phyloP scores from a whole-genome alignment of 2,329 filamentous ascomycete species.

The Penicillium crustosum region DNA sequence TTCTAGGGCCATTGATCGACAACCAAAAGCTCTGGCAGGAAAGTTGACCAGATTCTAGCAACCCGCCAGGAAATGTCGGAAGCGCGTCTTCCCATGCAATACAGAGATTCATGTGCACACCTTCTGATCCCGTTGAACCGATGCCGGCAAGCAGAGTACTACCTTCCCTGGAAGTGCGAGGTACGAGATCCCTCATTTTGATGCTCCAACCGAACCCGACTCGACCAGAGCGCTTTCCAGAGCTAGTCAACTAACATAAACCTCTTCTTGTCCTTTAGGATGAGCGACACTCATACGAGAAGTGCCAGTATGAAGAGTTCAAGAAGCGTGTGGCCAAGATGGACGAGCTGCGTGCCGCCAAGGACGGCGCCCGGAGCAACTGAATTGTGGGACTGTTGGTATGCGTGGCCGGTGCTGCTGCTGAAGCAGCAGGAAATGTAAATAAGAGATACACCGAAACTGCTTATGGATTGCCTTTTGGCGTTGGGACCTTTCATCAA shows the following conservation, averaged over 20 bases:
- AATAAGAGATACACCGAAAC: slow-evolving; percentile 39
- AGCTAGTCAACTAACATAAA: slow-evolving; percentile 4
- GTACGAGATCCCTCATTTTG: slow-evolving; percentile 54
- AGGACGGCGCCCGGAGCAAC: slow-evolving; percentile 83
- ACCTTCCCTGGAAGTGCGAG: slow-evolving; percentile 96
- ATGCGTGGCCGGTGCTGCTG: slow-evolving; percentile 29
- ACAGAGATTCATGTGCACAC: slow-evolving; percentile 93
- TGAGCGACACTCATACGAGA: slow-evolving; percentile 97
- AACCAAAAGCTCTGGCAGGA: slow-evolving; percentile 8
- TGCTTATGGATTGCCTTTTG: slow-evolving; percentile 38
- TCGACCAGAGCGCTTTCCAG: background rate
- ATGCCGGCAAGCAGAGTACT: slow-evolving; percentile 88
- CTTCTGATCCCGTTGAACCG: slow-evolving; percentile 94
- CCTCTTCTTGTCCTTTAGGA: slow-evolving; percentile 56
- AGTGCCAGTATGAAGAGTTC: slow-evolving; percentile 99
- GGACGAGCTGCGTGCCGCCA: slow-evolving; percentile 87
- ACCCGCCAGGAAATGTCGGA: slow-evolving; percentile 86
- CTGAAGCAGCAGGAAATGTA: slow-evolving; percentile 38
- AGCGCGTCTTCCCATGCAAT: slow-evolving; percentile 80
- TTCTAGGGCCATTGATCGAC: slow-evolving; percentile 26
- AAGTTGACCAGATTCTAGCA: slow-evolving; percentile 26
- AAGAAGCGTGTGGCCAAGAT: slow-evolving; percentile 98
- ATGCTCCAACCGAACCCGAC: background rate
- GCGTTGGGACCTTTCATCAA: slow-evolving; percentile 33
- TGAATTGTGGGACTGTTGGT: slow-evolving; percentile 42